A percentile compares a stretch with the other conserved stretches of the same genome.
These are phyloP conservation scores for Crepidotus variabilis DNA, from an alignment of 768 basidiomycete species.

Conservation along the genomic window DNA sequence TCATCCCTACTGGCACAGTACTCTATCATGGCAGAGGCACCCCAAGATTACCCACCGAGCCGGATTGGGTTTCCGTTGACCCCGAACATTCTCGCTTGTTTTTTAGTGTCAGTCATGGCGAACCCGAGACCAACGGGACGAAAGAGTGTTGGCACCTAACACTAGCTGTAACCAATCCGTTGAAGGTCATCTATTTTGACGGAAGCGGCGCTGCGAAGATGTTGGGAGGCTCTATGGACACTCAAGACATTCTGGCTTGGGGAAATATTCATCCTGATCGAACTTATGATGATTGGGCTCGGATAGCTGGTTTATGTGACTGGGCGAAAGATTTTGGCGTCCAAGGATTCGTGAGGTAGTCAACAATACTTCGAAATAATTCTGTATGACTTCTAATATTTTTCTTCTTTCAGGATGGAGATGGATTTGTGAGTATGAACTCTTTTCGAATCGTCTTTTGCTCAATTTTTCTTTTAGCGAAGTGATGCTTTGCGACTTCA, in stretches of 20 bases:
- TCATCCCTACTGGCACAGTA: constrained; percentile 30
- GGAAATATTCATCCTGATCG: constrained; percentile 20
- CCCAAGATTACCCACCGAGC: constrained; percentile 20
- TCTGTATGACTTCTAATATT: background rate
- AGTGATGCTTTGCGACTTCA: constrained; percentile 46
- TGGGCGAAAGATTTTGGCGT: constrained; percentile 38
- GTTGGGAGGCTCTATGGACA: constrained; percentile 36
- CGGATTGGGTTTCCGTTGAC: constrained; percentile 36
- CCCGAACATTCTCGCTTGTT: constrained; percentile 38
- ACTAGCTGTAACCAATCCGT: constrained; percentile 29
- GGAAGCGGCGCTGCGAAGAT: constrained; percentile 46
- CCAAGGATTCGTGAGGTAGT: constrained; percentile 44
- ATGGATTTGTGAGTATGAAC: constrained; percentile 39
- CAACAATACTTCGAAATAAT: background rate
- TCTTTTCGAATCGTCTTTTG: background rate
- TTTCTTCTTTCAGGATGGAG: constrained; percentile 34
- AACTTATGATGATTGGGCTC: constrained; percentile 27
- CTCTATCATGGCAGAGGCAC: constrained; percentile 31
- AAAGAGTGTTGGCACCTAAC: constrained; percentile 30
- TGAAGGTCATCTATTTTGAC: constrained; percentile 50
- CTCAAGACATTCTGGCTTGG: constrained; percentile 44
- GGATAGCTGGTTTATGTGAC: constrained; percentile 35
- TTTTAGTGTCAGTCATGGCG: constrained; percentile 17
- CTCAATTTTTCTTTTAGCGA: constrained; percentile 30
- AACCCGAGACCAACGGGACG: too few species aligned